These are phyloP conservation scores for Santalum album DNA, from an alignment of 164 flowering plant genomes.

Conservation along the genomic window DNA sequence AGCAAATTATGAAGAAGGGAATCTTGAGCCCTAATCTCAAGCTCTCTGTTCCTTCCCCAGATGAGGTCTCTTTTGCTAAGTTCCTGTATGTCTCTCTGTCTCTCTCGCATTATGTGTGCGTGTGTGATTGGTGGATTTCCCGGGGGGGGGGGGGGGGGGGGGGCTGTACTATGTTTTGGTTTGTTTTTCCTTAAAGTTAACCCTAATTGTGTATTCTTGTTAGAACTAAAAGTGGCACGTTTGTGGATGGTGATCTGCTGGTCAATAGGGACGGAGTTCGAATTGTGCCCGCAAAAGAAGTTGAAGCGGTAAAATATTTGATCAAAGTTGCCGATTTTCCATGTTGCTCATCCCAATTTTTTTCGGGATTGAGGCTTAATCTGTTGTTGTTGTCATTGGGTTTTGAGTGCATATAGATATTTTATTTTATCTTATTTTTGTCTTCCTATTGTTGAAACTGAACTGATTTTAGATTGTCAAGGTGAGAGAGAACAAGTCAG, in stretches of 20 bases:
- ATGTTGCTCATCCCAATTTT: no score
- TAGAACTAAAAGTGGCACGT: constrained; percentile 87
- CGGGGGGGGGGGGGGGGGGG: no score
- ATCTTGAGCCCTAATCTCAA: constrained; percentile 25
- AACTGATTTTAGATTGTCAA: no score
- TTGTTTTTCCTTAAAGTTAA: no score
- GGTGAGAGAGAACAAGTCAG: no score
- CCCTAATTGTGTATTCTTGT: neutral
- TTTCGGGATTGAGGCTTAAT: no score
- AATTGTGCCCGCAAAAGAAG: constrained; percentile 48
- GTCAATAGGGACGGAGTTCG: constrained; percentile 87
- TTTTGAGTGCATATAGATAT: no score
- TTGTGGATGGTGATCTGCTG: constrained; percentile 83
- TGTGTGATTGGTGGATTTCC: no score
- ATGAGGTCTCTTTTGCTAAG: constrained; percentile 43
- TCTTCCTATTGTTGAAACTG: no score
- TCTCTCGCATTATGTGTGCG: constrained; percentile 1
- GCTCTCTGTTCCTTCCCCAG: constrained; percentile 39
- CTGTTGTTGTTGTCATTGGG: no score
- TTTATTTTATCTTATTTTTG: no score
- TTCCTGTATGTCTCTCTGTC: constrained; percentile 47
- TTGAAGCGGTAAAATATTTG: constrained; percentile 39
- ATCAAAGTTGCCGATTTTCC: neutral
- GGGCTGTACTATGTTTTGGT: no score
- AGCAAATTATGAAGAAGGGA: constrained; percentile 28